Evolutionary conservation across 2,329 filamentous ascomycete species (phyloP), one percentile per base, ranked within the genome.

Genomic region (Fusarium redolens): DNA sequence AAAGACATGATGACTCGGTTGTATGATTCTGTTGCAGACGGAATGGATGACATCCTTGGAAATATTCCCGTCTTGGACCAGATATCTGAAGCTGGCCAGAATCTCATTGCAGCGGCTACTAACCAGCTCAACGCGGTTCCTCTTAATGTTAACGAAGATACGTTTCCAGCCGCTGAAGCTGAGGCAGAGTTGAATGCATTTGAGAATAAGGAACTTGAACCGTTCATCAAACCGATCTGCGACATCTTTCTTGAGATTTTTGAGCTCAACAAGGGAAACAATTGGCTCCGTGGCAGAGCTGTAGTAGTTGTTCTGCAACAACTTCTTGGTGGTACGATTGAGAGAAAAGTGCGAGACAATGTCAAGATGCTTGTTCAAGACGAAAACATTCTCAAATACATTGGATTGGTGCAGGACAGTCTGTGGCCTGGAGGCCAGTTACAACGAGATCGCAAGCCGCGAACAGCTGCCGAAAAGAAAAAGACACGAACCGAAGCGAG

Each of bases 161-260:
- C 83, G 0, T 83, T 83, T 38, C 82, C 83, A 12, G 86, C 89
- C 4, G 89, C 91, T 4, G 96, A 98, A 83, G 96, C 95, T 0
- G 95, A 98, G 82, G 96, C 96, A 0, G 96, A 98, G 82, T 86
- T 99, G 54, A 93, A 95, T 65, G 96, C 96, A 0, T 98, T 97
- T 78, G 96, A 98, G 82, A 92, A 93, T 79, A 92, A 91, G 77
- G 94, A 97, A 76, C 86, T 95, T 4, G 95, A 97, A 79, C 96
- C 96, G 2, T 98, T 99, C 78, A 96, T 99, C 77, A 99, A 98
- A 80, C 97, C 96, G 7, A 98, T 99, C 69, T 98, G 95, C 82
- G 96, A 99, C 81, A 92, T 99, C 68, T 99, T 99, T 83, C 89
- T 99, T 20, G 96, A 99, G 80, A 90, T 95, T 1, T 99, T 99